phyloP scores from a whole-genome alignment of 345 rosid genomes.

The Eucalyptus decipiens region DNA sequence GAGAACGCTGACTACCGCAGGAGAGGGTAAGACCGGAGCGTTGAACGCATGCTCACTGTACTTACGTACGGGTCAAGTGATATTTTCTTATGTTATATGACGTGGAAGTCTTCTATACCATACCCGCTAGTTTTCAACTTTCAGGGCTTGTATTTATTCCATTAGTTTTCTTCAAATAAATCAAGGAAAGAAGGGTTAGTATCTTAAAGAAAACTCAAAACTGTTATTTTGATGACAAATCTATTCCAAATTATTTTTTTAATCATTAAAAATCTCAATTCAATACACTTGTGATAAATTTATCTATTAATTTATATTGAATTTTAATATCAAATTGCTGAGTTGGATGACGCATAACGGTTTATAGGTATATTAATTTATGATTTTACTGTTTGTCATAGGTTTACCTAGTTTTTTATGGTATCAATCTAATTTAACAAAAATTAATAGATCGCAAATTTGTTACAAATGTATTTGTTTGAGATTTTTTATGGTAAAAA shows the following conservation, averaged over 20 bases:
- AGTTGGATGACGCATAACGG: rapidly evolving
- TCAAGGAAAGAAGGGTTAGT: not conserved
- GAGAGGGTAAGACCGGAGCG: not conserved
- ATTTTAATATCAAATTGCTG: rapidly evolving
- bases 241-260: rapidly evolving
- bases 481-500: too few relatives aligned
- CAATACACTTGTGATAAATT: too few relatives aligned
- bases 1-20: not conserved
- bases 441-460: too few relatives aligned
- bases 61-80: not conserved
- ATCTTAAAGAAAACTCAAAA: too few relatives aligned
- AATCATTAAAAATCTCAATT: too few relatives aligned
- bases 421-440: too few relatives aligned
- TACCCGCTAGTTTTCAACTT: not conserved
- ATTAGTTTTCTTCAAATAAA: not conserved
- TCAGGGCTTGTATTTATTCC: not conserved
- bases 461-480: too few relatives aligned
- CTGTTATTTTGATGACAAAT: too few relatives aligned
- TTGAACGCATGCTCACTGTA: not conserved
- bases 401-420: too few relatives aligned
- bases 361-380: rapidly evolving
- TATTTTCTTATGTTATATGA: not conserved
- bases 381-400: too few relatives aligned
- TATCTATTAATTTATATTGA: too few relatives aligned
- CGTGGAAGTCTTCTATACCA: not conserved